Conservation (phyloP, 768 basidiomycete genomes). For the Guyanaporus albipodus region DNA sequence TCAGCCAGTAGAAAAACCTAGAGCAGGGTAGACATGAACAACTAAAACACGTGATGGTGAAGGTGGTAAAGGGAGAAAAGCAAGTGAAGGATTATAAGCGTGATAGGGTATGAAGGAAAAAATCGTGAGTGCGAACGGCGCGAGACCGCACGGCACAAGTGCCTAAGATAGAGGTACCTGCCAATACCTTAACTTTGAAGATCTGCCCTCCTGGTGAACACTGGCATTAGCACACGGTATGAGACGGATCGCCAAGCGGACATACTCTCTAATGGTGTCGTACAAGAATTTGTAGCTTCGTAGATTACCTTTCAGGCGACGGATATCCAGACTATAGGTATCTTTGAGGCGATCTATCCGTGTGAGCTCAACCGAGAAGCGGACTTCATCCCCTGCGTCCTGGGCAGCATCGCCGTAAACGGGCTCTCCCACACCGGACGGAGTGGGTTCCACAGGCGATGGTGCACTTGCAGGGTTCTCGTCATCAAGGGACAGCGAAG, state of each 20-base stretch:
- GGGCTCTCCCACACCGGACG: constrained; percentile 42
- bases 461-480: constrained; percentile 24
- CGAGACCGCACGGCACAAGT: background rate
- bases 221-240: constrained; percentile 9
- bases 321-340: constrained; percentile 88
- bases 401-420: constrained; percentile 76
- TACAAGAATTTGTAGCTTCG: constrained; percentile 92
- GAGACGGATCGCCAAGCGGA: constrained; percentile 21
- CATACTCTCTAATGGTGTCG: constrained; percentile 82
- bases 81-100: constrained; percentile 20
- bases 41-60: constrained; percentile 9
- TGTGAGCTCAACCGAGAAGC: constrained; percentile 93
- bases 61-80: background rate
- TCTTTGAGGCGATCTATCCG: constrained; percentile 84
- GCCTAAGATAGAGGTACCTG: constrained; percentile 22
- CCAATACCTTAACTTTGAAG: constrained; percentile 33
- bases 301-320: constrained; percentile 87
- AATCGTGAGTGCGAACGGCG: constrained; percentile 5
- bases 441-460: constrained; percentile 35
- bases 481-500: constrained; percentile 49
- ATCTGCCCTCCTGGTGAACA: constrained; percentile 33
- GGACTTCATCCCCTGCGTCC: constrained; percentile 93
- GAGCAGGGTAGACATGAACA: constrained; percentile 24
- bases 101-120: constrained; percentile 31
- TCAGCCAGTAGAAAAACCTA: constrained; percentile 14